Evolutionary conservation across 2,329 filamentous ascomycete genomes (phyloP).

Genomic region (Westerdykella ornata): DNA sequence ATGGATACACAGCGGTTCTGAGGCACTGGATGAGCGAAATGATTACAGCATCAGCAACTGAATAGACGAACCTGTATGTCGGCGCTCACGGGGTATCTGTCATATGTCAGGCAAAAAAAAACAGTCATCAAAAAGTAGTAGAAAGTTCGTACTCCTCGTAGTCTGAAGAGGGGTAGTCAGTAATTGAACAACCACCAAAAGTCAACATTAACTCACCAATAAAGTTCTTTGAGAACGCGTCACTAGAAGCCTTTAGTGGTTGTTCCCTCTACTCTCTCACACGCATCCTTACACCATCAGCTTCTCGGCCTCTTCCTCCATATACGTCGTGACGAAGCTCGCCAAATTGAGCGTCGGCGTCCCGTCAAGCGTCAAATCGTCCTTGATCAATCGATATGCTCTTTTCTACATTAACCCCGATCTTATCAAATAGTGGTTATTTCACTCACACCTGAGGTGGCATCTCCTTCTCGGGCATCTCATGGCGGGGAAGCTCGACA

Average conservation of each 20-base stretch:
- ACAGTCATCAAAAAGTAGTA: too few relatives aligned
- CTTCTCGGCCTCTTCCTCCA: slow-evolving; percentile 94
- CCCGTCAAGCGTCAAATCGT: slow-evolving; percentile 84
- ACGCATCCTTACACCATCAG: slow-evolving; percentile 68
- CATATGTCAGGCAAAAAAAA: slow-evolving; percentile 28
- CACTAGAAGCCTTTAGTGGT: slow-evolving; percentile 34
- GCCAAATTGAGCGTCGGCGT: slow-evolving; percentile 58
- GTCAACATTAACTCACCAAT: slow-evolving; percentile 32
- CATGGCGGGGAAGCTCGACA: slow-evolving; percentile 69
- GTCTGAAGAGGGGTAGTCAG: too few relatives aligned
- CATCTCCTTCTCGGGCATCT: slow-evolving; percentile 80
- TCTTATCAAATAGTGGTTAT: neutral
- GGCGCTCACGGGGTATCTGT: slow-evolving; percentile 47
- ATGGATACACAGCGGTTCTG: slow-evolving; percentile 37
- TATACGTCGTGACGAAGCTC: slow-evolving; percentile 92
- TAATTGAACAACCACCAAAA: too few relatives aligned
- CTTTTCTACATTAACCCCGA: slow-evolving; percentile 6
- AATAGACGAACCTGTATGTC: slow-evolving; percentile 72
- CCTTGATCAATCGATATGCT: slow-evolving; percentile 89
- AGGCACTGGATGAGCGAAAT: slow-evolving; percentile 50
- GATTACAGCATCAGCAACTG: slow-evolving; percentile 65
- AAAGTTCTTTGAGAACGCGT: slow-evolving; percentile 91
- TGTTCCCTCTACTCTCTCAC: neutral
- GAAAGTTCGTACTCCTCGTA: too few relatives aligned
- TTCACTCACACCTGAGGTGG: slow-evolving; percentile 60